phyloP scores from a whole-genome alignment of 495 filamentous ascomycete genomes.

The Hypoxylon rickii region DNA sequence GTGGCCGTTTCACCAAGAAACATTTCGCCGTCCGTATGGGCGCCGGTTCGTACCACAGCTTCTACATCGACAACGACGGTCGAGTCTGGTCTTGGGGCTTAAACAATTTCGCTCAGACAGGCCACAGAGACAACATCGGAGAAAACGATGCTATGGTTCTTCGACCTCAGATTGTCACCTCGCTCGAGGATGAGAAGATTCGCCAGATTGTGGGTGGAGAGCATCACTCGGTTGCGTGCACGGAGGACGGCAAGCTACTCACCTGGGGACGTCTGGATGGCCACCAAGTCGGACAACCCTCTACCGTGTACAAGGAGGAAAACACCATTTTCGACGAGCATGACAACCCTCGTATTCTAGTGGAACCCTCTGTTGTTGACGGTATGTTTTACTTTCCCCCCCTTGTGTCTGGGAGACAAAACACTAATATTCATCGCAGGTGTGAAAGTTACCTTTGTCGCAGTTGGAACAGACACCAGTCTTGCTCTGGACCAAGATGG shows the following conservation, averaged over 20 bases:
- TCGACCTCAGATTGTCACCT: conserved; percentile 47
- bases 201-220: conserved; percentile 64
- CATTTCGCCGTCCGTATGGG: conserved; percentile 58
- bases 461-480: conserved; percentile 59
- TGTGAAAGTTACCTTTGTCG: conserved; percentile 40
- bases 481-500: conserved; percentile 60
- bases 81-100: conserved; percentile 81
- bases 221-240: conserved; percentile 64
- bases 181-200: conserved; percentile 59
- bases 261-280: conserved; percentile 69
- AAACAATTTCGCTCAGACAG: conserved; percentile 82
- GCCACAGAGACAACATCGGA: conserved; percentile 70
- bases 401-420: neutral
- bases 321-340: conserved; percentile 62
- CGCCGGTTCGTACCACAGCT: conserved; percentile 66
- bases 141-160: conserved; percentile 56
- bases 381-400: conserved; percentile 25
- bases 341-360: conserved; percentile 60
- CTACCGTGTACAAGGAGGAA: conserved; percentile 51
- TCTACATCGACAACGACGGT: conserved; percentile 72
- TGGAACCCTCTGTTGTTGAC: conserved; percentile 53
- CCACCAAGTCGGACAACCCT: conserved; percentile 58
- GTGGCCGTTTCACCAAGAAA: conserved; percentile 65
- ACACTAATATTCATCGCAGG: conserved; percentile 26
- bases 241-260: conserved; percentile 59